These are phyloP conservation scores for Aureobasidium musti DNA, from an alignment of 2,329 filamentous ascomycete genomes.

Conservation along the genomic window DNA sequence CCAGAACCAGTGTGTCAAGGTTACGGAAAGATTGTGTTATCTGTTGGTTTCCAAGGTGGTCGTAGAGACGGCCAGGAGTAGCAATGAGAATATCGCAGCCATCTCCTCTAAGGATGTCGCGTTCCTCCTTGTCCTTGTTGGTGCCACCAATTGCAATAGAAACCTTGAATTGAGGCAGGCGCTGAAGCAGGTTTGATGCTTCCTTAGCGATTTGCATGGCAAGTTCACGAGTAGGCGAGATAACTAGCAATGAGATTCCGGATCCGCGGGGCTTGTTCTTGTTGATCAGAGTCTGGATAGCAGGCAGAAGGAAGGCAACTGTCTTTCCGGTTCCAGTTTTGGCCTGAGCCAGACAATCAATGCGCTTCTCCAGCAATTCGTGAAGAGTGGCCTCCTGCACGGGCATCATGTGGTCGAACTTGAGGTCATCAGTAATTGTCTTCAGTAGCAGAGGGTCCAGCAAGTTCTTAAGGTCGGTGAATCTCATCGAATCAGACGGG, in stretches of 20 bases:
- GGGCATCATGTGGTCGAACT: constrained; percentile 50
- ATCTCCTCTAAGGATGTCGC: constrained; percentile 71
- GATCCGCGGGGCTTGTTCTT: constrained; percentile 69
- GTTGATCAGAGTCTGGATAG: constrained; percentile 79
- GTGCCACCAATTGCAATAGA: constrained; percentile 48
- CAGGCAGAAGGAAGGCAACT: constrained; percentile 84
- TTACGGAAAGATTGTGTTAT: constrained; percentile 51
- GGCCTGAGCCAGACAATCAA: constrained; percentile 63
- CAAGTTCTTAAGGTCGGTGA: constrained; percentile 72
- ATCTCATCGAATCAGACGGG: constrained; percentile 48
- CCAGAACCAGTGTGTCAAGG: constrained; percentile 50
- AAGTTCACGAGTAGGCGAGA: constrained; percentile 74
- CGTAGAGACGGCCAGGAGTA: constrained; percentile 81
- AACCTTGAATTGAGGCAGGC: constrained; percentile 73
- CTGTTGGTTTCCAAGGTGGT: constrained; percentile 72
- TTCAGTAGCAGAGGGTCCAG: constrained; percentile 84
- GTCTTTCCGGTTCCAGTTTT: constrained; percentile 95
- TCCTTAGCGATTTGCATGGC: constrained; percentile 64
- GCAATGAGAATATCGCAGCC: constrained; percentile 80
- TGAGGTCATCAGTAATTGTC: constrained; percentile 44
- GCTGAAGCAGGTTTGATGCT: constrained; percentile 76
- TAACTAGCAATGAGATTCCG: constrained; percentile 80
- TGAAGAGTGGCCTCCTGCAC: constrained; percentile 58
- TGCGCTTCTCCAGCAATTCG: constrained; percentile 52
- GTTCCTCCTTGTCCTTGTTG: constrained; percentile 59